Conservation (phyloP, 306 rosid genomes). For the Alnus rubra region DNA sequence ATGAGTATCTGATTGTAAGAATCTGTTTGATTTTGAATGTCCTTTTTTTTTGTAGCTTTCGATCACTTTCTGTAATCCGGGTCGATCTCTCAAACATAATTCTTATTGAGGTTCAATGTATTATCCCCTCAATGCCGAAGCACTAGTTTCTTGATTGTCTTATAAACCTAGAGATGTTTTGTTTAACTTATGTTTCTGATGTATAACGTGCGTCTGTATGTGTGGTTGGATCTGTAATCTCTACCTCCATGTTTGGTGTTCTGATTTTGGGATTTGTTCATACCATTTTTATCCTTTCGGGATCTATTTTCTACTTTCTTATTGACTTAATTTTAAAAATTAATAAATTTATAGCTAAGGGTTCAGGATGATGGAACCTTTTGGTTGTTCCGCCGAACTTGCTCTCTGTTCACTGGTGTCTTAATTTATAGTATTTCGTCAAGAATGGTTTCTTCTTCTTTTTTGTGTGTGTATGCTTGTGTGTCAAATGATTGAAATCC, state of each 20-base stretch:
- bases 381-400: neutral
- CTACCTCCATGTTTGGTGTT: constrained; percentile 22
- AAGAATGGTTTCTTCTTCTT: neutral
- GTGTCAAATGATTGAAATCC: neutral
- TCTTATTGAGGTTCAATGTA: neutral
- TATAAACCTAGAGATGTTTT: neutral
- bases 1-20: neutral
- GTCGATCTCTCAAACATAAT: neutral
- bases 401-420: neutral
- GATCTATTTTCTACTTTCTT: constrained; percentile 11
- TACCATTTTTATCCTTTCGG: constrained; percentile 7
- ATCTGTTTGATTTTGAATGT: constrained; percentile 11
- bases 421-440: neutral
- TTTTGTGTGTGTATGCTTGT: neutral
- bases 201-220: constrained; percentile 8
- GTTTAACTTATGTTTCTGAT: neutral
- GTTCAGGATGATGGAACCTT: neutral
- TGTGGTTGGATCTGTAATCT: constrained; percentile 13
- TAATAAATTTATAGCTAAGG: neutral
- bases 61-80: neutral
- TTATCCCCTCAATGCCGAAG: constrained; percentile 25
- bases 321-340: neutral
- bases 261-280: constrained; percentile 8
- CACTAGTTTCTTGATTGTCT: neutral
- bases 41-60: neutral